These are phyloP conservation scores for Diaporthe citri DNA, from an alignment of 2,329 filamentous ascomycete genomes.

Conservation along the genomic window DNA sequence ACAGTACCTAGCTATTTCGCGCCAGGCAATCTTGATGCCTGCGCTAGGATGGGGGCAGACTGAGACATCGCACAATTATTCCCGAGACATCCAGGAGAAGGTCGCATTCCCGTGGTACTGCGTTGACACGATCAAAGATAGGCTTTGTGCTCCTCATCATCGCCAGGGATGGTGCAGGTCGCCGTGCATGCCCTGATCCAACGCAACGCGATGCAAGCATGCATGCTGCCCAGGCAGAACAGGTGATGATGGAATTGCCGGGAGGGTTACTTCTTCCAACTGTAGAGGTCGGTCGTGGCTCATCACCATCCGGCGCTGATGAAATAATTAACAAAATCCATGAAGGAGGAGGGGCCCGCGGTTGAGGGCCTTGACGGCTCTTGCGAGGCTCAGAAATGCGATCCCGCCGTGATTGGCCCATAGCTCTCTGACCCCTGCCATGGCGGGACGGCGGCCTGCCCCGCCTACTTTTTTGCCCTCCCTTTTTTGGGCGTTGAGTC, in stretches of 20 bases:
- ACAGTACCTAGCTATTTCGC: background rate
- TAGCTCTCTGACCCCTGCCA: slow-evolving; percentile 18
- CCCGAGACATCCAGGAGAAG: slow-evolving; percentile 18
- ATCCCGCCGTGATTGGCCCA: slow-evolving; percentile 17
- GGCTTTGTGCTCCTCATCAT: slow-evolving; percentile 15
- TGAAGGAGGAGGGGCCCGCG: background rate
- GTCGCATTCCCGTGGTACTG: slow-evolving; percentile 3
- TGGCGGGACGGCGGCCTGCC: slow-evolving; percentile 17
- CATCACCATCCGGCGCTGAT: background rate
- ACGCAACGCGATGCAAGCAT: too few species aligned
- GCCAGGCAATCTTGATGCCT: background rate
- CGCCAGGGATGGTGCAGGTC: slow-evolving; percentile 11
- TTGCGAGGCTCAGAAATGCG: slow-evolving; percentile 27
- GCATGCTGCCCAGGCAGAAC: slow-evolving; percentile 3
- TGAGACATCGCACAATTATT: slow-evolving; percentile 14
- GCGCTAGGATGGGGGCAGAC: background rate
- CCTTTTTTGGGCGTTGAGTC: slow-evolving; percentile 30
- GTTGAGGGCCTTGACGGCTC: background rate
- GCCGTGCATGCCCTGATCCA: background rate
- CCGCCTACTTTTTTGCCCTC: slow-evolving; percentile 32
- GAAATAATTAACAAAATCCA: background rate
- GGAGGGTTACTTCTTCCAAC: too few species aligned
- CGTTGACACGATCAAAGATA: slow-evolving; percentile 8
- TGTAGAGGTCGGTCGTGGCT: background rate
- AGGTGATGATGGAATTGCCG: background rate